These are phyloP conservation scores for Colletotrichum zoysiae DNA, from an alignment of 2,329 filamentous ascomycete genomes.

Conservation along the genomic window DNA sequence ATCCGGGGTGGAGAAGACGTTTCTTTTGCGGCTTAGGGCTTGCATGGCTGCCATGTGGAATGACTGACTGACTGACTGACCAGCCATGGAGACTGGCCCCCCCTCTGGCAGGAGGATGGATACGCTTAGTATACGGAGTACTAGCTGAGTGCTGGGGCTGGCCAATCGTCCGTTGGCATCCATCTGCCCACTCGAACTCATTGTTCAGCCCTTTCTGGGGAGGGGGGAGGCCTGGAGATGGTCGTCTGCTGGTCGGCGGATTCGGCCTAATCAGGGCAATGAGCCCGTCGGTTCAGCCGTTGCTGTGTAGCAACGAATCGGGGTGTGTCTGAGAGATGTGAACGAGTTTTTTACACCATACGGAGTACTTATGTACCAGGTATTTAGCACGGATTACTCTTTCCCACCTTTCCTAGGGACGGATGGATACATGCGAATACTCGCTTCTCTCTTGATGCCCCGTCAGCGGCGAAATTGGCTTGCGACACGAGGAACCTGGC, in stretches of 20 bases:
- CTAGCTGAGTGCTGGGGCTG: neutral
- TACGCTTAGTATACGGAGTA: too few relatives aligned
- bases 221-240: too few relatives aligned
- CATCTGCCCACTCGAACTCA: constrained; percentile 6
- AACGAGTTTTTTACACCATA: constrained; percentile 8
- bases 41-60: constrained; percentile 43
- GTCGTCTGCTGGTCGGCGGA: constrained; percentile 17
- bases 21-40: constrained; percentile 30
- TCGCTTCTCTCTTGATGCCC: neutral
- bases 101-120: constrained; percentile 11
- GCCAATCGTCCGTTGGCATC: constrained; percentile 8
- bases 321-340: constrained; percentile 16
- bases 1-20: constrained; percentile 38
- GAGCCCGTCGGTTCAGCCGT: constrained; percentile 1
- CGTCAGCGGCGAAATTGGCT: constrained; percentile 14
- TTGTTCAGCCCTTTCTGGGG: constrained; percentile 7
- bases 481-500: constrained; percentile 3
- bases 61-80: constrained; percentile 11
- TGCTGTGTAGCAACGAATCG: constrained; percentile 26
- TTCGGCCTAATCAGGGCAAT: constrained; percentile 20
- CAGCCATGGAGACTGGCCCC: constrained; percentile 8
- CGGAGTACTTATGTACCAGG: too few relatives aligned
- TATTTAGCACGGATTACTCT: neutral
- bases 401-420: neutral
- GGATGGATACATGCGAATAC: neutral